phyloP scores from a whole-genome alignment of 768 basidiomycete genomes.

The Lentinus brumalis region DNA sequence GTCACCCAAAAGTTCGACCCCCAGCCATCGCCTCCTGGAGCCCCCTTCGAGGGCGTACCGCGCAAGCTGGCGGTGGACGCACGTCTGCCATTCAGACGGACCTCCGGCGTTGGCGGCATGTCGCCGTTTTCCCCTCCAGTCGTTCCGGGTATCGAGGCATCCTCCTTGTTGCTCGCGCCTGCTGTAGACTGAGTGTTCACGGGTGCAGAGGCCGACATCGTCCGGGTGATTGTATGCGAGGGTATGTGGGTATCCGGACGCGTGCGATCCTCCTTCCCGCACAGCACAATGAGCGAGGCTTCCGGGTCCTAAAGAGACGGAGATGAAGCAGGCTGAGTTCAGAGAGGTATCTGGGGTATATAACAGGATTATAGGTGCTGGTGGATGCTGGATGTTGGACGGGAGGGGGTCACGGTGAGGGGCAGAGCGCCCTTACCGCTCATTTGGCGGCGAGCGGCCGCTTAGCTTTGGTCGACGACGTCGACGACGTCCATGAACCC shows the following conservation, averaged over 20 bases:
- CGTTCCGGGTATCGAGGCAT: not conserved
- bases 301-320: not conserved
- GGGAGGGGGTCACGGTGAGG: constrained; percentile 4
- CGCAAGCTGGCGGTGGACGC: constrained; percentile 20
- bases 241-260: constrained; percentile 5
- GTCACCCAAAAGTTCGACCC: constrained; percentile 96
- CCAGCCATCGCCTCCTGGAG: constrained; percentile 50
- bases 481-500: not conserved
- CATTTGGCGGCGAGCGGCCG: not conserved
- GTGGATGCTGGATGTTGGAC: not conserved
- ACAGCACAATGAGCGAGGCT: not conserved
- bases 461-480: not conserved
- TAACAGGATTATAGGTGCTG: constrained; percentile 6
- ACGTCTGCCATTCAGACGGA: constrained; percentile 31
- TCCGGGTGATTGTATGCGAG: not conserved
- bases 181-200: not conserved
- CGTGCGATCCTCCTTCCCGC: not conserved
- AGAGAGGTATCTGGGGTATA: constrained; percentile 14
- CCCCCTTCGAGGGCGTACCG: constrained; percentile 3
- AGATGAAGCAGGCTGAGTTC: too few species aligned
- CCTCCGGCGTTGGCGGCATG: constrained; percentile 26
- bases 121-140: constrained; percentile 12
- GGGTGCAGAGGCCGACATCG: constrained; percentile 16
- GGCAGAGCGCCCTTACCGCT: constrained; percentile 17
- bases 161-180: not conserved